A percentile compares a stretch with the other conserved stretches of the same genome.
Conservation (phyloP, 2,329 filamentous ascomycete species). For the Aspergillus ochraceus region DNA sequence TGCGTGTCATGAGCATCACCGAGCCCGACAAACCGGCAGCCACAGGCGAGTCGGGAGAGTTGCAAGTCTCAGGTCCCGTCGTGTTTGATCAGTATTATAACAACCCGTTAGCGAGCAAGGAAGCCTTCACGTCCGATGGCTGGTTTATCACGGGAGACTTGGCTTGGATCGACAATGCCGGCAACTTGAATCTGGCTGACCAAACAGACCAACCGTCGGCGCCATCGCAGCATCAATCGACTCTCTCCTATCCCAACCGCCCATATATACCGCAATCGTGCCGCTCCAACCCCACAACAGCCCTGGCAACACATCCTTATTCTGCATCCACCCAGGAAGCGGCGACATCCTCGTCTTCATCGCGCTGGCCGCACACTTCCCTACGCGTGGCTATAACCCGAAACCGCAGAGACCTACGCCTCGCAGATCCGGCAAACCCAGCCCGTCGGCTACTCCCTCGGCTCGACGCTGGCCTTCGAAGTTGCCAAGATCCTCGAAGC, state of each 20-base stretch:
- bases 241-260: neutral
- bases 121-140: constrained; percentile 20
- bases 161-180: constrained; percentile 32
- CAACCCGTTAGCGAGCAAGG: constrained; percentile 14
- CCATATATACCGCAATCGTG: constrained; percentile 22
- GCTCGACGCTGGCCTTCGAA: constrained; percentile 51
- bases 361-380: constrained; percentile 24
- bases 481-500: constrained; percentile 45
- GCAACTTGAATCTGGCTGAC: constrained; percentile 41
- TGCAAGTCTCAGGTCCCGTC: constrained; percentile 1
- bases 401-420: constrained; percentile 42
- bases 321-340: constrained; percentile 36
- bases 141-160: constrained; percentile 27
- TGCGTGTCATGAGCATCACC: too few relatives aligned
- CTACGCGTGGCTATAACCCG: constrained; percentile 33
- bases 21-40: too few relatives aligned
- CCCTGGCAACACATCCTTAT: constrained; percentile 24
- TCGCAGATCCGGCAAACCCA: constrained; percentile 41
- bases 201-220: constrained; percentile 18
- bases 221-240: neutral
- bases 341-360: constrained; percentile 41
- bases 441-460: constrained; percentile 52
- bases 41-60: neutral
- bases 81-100: constrained; percentile 24
- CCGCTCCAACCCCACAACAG: constrained; percentile 23